phyloP scores from a whole-genome alignment of 371 early-diverging fungal genomes.

The Phascolomyces articulosus region DNA sequence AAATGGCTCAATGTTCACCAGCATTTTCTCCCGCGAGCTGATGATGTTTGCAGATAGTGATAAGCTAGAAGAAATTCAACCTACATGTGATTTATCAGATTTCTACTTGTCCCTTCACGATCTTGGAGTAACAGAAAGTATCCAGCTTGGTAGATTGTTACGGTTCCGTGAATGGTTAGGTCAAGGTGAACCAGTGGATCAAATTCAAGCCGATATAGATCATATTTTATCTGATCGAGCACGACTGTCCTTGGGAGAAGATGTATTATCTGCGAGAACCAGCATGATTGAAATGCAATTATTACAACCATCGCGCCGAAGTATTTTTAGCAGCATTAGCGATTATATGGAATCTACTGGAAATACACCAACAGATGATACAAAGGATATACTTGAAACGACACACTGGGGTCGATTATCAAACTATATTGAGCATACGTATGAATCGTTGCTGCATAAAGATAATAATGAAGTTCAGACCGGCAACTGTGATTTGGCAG shows the following conservation, averaged over 20 bases:
- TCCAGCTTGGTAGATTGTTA: conserved; percentile 21
- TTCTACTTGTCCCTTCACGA: conserved; percentile 18
- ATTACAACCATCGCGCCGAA: conserved; percentile 16
- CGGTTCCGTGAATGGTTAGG: conserved; percentile 24
- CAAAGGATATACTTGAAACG: conserved; percentile 19
- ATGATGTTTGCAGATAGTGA: conserved; percentile 19
- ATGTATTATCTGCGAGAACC: conserved; percentile 17
- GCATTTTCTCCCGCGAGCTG: conserved; percentile 21
- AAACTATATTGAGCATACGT: neutral
- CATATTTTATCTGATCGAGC: conserved; percentile 16
- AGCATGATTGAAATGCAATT: conserved; percentile 34
- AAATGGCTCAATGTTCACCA: conserved; percentile 20
- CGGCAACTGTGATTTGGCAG: neutral
- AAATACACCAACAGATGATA: neutral
- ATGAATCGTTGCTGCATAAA: neutral
- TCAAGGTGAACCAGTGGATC: neutral
- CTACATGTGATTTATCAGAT: conserved; percentile 19
- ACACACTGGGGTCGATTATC: conserved; percentile 31
- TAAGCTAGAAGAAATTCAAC: neutral
- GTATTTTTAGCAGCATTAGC: conserved; percentile 5
- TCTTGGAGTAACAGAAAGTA: neutral
- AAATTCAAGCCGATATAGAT: conserved; percentile 2
- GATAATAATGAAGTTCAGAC: neutral
- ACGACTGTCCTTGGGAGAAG: conserved; percentile 21
- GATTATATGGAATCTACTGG: neutral